Conservation (phyloP, 805 yeast species). For the Yueomyces sp. region DNA sequence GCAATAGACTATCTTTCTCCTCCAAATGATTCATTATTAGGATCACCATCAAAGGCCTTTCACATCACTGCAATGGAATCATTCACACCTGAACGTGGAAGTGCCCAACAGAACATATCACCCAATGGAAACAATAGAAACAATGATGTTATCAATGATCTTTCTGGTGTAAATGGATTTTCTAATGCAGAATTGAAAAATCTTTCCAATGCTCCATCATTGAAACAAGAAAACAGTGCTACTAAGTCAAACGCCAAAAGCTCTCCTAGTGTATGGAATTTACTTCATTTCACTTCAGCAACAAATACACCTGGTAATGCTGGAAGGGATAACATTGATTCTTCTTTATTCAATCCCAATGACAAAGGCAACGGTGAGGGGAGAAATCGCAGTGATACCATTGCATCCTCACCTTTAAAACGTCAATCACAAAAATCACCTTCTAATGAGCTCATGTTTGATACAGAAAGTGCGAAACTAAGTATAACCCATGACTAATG, state of each 20-base stretch:
- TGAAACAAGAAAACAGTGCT: not conserved
- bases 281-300: constrained; percentile 59
- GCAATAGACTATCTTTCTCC: constrained; percentile 8
- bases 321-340: constrained; percentile 1
- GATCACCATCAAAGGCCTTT: constrained; percentile 31
- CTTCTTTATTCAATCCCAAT: not conserved
- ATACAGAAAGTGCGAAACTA: constrained; percentile 20
- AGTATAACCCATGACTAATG: constrained; percentile 14
- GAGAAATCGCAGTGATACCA: constrained; percentile 2
- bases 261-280: constrained; percentile 90
- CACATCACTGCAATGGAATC: constrained; percentile 44
- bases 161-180: not conserved
- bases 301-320: constrained; percentile 24
- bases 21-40: constrained; percentile 13
- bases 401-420: constrained; percentile 18
- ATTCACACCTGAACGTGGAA: constrained; percentile 50
- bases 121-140: constrained; percentile 4
- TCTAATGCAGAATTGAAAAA: not conserved
- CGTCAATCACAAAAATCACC: constrained; percentile 5
- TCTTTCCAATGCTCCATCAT: not conserved
- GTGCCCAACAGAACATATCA: constrained; percentile 10
- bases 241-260: constrained; percentile 6
- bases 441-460: constrained; percentile 15
- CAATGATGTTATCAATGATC: not conserved
- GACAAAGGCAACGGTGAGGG: not conserved